Conservation (phyloP, 805 yeast genomes). For the Yarrowia sp. region DNA sequence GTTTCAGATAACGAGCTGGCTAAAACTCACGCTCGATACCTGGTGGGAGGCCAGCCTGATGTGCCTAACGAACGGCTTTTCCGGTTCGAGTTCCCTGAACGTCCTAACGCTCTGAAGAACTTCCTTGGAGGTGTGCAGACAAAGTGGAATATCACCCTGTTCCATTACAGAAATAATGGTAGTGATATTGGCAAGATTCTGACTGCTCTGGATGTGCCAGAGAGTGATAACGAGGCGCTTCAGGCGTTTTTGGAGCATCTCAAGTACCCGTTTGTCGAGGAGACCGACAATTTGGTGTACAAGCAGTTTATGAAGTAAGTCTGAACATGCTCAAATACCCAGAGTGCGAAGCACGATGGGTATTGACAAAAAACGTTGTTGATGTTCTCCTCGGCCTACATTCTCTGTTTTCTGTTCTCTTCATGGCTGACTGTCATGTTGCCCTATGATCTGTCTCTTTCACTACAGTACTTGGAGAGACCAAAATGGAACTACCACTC, state of each 20-base stretch:
- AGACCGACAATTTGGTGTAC: conserved; percentile 85
- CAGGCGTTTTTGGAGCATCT: conserved; percentile 70
- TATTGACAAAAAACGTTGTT: no score
- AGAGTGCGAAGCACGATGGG: conserved; percentile 1
- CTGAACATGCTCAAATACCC: background rate
- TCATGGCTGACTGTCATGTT: no score
- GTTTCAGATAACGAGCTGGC: conserved; percentile 94
- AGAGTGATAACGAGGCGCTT: conserved; percentile 67
- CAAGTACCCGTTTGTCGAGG: conserved; percentile 81
- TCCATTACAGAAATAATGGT: conserved; percentile 97
- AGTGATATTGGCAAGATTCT: conserved; percentile 91
- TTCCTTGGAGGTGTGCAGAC: conserved; percentile 74
- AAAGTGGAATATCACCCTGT: conserved; percentile 90
- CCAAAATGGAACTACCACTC: no score
- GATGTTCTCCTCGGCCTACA: no score
- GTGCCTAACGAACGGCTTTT: conserved; percentile 78
- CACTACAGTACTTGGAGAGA: no score
- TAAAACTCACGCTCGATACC: conserved; percentile 92
- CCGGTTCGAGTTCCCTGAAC: conserved; percentile 94
- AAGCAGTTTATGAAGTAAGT: conserved; percentile 64
- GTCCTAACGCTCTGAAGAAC: conserved; percentile 90
- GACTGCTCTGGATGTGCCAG: conserved; percentile 88
- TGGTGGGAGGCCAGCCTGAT: conserved; percentile 88
- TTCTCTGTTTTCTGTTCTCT: no score
- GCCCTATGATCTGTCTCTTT: no score